A percentile compares a stretch with the other conserved stretches of the same genome.
phyloP scores from a whole-genome alignment of 208 protist genomes.

The Leishmania guyanensis region DNA sequence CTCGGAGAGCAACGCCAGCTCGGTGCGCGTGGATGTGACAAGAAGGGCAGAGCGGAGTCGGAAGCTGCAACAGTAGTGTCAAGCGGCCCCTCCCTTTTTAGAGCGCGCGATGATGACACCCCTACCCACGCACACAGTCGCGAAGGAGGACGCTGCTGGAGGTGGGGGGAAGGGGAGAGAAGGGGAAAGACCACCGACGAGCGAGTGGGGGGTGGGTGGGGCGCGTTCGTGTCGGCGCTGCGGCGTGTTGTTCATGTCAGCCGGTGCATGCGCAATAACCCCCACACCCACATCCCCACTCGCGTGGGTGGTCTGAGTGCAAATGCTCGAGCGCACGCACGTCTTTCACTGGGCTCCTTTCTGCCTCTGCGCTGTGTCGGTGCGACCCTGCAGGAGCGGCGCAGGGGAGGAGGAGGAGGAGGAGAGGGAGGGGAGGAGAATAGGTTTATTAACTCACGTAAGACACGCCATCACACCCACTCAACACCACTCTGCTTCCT shows the following conservation, averaged over 20 bases:
- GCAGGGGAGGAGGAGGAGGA: neutral
- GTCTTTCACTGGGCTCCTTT: neutral
- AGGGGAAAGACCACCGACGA: neutral
- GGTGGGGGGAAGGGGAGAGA: neutral
- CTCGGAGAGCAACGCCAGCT: slow-evolving; percentile 44
- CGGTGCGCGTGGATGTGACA: slow-evolving; percentile 36
- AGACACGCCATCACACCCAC: neutral
- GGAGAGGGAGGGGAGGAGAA: too few species aligned
- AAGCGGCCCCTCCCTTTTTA: neutral
- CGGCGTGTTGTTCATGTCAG: neutral
- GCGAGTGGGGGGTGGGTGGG: neutral
- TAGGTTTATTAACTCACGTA: neutral
- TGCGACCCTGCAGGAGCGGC: neutral
- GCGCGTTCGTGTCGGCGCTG: neutral
- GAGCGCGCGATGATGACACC: neutral
- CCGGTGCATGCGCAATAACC: neutral
- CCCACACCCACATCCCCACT: neutral
- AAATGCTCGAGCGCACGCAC: too few species aligned
- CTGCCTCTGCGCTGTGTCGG: neutral
- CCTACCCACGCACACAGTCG: neutral
- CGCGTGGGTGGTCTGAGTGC: neutral
- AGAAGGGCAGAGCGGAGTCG: slow-evolving; percentile 12
- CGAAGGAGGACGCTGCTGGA: neutral
- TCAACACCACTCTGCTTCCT: neutral
- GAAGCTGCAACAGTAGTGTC: neutral